These are phyloP conservation scores for Penicillium canariense DNA, from an alignment of 495 filamentous ascomycete genomes.

Conservation along the genomic window DNA sequence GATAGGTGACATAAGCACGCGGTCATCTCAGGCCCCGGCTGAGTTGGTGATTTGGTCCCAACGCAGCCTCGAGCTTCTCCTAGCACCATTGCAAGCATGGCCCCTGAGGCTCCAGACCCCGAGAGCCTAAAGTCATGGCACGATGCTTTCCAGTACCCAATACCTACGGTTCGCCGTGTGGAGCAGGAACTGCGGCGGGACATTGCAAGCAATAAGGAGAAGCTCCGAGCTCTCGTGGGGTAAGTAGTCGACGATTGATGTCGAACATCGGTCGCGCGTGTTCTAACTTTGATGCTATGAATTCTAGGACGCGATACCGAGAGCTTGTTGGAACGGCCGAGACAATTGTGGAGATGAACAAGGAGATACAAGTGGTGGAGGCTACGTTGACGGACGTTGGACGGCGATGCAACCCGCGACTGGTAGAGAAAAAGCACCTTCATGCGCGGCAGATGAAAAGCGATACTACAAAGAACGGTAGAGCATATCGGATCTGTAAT, in stretches of 20 bases:
- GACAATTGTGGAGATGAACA: constrained; percentile 84
- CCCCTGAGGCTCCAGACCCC: constrained; percentile 56
- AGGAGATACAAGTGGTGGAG: constrained; percentile 72
- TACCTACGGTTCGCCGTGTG: constrained; percentile 61
- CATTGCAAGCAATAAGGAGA: constrained; percentile 79
- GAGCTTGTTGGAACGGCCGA: constrained; percentile 91
- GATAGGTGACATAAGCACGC: constrained; percentile 21
- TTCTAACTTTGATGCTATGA: background rate
- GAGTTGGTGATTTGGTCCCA: constrained; percentile 13
- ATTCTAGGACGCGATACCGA: constrained; percentile 76
- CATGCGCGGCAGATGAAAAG: constrained; percentile 61
- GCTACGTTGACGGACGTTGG: constrained; percentile 67
- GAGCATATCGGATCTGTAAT: constrained; percentile 15
- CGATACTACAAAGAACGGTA: constrained; percentile 46
- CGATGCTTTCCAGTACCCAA: constrained; percentile 65
- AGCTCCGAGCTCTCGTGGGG: constrained; percentile 89
- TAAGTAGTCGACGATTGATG: constrained; percentile 31
- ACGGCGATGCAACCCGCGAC: constrained; percentile 68
- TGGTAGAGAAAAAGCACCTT: constrained; percentile 63
- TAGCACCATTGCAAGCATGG: constrained; percentile 43
- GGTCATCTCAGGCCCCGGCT: background rate
- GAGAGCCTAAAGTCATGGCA: constrained; percentile 61
- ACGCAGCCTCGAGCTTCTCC: constrained; percentile 2
- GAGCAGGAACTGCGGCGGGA: constrained; percentile 62
- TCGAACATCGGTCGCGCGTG: background rate